Base-by-base conservation (phyloP, 805 yeast species). In the Brettanomyces custersianus region DNA sequence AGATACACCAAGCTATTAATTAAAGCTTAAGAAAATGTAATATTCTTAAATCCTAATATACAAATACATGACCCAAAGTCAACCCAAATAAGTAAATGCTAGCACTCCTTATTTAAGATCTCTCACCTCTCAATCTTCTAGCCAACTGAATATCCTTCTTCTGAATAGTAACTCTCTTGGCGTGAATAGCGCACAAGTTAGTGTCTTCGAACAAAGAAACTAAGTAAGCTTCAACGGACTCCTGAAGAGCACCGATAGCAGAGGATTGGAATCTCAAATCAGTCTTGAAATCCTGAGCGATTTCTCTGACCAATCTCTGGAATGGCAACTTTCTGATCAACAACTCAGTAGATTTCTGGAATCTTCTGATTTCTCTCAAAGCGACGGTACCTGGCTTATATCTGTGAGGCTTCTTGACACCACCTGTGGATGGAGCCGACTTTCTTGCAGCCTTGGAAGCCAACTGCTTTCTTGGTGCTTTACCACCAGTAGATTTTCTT, bases 81-180 rank as follows among this genome's bases (percentile, higher is more conserved):
- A n/a, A n/a, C n/a, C n/a, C n/a, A n/a, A n/a, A n/a, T n/a, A n/a
- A n/a, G n/a, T n/a, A n/a, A n/a, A n/a, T n/a, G n/a, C n/a, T n/a
- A n/a, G n/a, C n/a, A n/a, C n/a, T n/a, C n/a, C n/a, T n/a, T 17
- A 25, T 42, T 60, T 77, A 83, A 51, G 90, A 75, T 80, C 92
- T 80, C 72, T 83, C 94, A 67, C 96, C 97, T 71, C 96, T 81
- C 63, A 90, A 78, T 74, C 97, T 83, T 73, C 96, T 83, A 51
- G 97, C 98, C 61, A 90, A 75, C 62, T 88, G 95, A 63, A 90
- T 85, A 66, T 90, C 98, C 72, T 88, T 88, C 85, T 87, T 90
- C 76, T 86, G 95, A 59, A 90, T 86, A 48, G 98, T 90, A 53
- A 90, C 97, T 71, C 98, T 82, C 80, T 92, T 90, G 57, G 97